Base-by-base conservation (phyloP, 352 stramenopile species). In the Phytophthora macrochlamydospora region DNA sequence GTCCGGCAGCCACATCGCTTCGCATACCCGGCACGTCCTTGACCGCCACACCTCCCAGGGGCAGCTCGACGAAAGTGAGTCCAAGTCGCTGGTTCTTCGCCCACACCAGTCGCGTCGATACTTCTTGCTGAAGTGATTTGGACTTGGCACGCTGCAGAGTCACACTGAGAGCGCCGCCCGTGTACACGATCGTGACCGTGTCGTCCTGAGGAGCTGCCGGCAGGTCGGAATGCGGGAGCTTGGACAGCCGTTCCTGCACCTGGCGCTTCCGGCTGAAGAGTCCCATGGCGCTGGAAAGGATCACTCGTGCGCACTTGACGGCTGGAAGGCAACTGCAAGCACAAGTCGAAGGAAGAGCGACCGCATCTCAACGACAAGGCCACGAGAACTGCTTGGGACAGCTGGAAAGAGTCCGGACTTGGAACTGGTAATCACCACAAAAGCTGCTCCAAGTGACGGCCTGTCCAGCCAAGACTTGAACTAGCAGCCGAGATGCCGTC, bases 51-150 rank as follows among this genome's bases (percentile, higher is more conserved):
- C 58, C 67, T n/a, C 71, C 68, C 53, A 73, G 64, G 13, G 57
- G 68, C 32, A 65, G 56, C 56, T 87, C 69, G 29, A 79, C 45
- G 55, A 89, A 85, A 29, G 73, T 87, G 42, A 89, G 65, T 37
- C 78, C 80, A 28, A 89, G 65, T 18, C 69, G 76, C 35, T 77
- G 58, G 48, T 79, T 52, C 44, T 85, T 87, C 46, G 62, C 33
- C 80, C 78, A 89, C 44, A 68, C 31, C 6, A 89, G 56, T 52
- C 73, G 73, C 56, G 58, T 80, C 3, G 70, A 61, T 1, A 58
- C 68, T 1, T 74, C 59, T 0, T 73, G 42, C 33, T 81, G 65
- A 4, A 78, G 28, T 49, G 62, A 83, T 42, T 62, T 69, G 29
- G 73, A 66, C 40, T 70, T 78, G 30, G 78, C 64, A 14, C 72